phyloP scores from a whole-genome alignment of 2,329 filamentous ascomycete species.

The Neofusicoccum laricinum region DNA sequence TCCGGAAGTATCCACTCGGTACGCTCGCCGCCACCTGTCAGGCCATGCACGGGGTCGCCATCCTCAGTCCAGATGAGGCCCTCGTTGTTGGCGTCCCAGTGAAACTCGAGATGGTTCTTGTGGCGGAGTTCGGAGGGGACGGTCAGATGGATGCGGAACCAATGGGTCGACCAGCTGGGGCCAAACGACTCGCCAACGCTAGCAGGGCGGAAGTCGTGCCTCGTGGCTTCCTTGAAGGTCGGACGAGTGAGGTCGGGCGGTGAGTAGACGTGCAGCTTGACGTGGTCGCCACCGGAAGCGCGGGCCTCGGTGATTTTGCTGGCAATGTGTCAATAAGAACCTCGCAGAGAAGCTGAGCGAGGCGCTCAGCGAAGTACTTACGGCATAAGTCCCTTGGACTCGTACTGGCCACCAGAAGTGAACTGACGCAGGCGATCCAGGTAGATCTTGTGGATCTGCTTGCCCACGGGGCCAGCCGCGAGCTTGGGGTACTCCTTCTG shows the following conservation, averaged over 20 bases:
- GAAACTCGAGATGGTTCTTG: conserved; percentile 84
- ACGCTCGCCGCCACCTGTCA: conserved; percentile 86
- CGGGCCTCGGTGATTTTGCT: conserved; percentile 71
- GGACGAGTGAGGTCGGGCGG: conserved; percentile 77
- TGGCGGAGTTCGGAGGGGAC: conserved; percentile 70
- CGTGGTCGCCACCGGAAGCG: conserved; percentile 66
- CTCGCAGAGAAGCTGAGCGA: background rate
- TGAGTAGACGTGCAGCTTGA: conserved; percentile 83
- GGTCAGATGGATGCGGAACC: conserved; percentile 83
- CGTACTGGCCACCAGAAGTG: conserved; percentile 68
- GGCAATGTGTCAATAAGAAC: background rate
- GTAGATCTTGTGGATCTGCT: conserved; percentile 75
- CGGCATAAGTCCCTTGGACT: conserved; percentile 70
- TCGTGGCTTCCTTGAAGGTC: conserved; percentile 77
- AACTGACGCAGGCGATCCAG: conserved; percentile 79
- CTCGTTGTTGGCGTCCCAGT: conserved; percentile 95
- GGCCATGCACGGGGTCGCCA: conserved; percentile 84
- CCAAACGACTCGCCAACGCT: conserved; percentile 78
- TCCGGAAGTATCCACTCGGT: conserved; percentile 88
- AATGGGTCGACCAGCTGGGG: conserved; percentile 95
- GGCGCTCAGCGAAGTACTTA: conserved; percentile 39
- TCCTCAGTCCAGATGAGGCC: conserved; percentile 91
- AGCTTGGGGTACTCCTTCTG: conserved; percentile 31
- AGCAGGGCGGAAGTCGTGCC: conserved; percentile 73
- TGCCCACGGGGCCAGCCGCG: conserved; percentile 36